Evolutionary conservation across 495 filamentous ascomycete genomes (phyloP).

Genomic region (Penicillium daleae): DNA sequence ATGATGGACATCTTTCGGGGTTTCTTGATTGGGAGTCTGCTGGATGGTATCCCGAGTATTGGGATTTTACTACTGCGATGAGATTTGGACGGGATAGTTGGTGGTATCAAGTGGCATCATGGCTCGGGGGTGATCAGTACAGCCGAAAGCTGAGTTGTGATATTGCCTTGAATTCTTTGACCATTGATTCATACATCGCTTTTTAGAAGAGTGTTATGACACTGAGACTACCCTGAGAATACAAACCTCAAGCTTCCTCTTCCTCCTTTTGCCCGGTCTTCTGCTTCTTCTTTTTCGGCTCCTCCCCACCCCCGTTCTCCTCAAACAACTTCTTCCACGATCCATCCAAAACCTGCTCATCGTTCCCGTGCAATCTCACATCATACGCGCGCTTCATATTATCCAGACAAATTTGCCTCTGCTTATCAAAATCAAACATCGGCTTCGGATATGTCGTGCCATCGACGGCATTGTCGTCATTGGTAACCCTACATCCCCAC

Average conservation of each 20-base stretch:
- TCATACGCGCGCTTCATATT: conserved; percentile 68
- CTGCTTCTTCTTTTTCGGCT: conserved; percentile 26
- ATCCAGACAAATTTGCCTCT: conserved; percentile 60
- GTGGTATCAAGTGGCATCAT: conserved; percentile 33
- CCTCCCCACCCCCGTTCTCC: conserved; percentile 17
- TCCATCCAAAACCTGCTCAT: conserved; percentile 60
- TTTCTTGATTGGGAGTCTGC: conserved; percentile 58
- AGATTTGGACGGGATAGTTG: conserved; percentile 29
- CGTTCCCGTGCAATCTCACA: conserved; percentile 62
- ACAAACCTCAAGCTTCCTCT: neutral
- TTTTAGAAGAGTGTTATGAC: neutral
- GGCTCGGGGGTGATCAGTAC: conserved; percentile 35
- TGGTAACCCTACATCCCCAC: conserved; percentile 59
- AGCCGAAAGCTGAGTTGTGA: conserved; percentile 29
- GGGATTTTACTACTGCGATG: conserved; percentile 52
- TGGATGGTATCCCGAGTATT: conserved; percentile 59
- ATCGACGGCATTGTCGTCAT: conserved; percentile 47
- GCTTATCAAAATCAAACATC: conserved; percentile 70
- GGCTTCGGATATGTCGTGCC: conserved; percentile 63
- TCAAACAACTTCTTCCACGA: conserved; percentile 62
- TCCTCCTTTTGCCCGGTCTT: conserved; percentile 14
- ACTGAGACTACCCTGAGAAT: too few relatives aligned
- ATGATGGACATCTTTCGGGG: conserved; percentile 48
- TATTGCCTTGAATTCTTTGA: conserved; percentile 30
- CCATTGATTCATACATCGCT: conserved; percentile 33